These are phyloP conservation scores for Plantago ovata DNA, from an alignment of 257 asterid species.

Conservation along the genomic window DNA sequence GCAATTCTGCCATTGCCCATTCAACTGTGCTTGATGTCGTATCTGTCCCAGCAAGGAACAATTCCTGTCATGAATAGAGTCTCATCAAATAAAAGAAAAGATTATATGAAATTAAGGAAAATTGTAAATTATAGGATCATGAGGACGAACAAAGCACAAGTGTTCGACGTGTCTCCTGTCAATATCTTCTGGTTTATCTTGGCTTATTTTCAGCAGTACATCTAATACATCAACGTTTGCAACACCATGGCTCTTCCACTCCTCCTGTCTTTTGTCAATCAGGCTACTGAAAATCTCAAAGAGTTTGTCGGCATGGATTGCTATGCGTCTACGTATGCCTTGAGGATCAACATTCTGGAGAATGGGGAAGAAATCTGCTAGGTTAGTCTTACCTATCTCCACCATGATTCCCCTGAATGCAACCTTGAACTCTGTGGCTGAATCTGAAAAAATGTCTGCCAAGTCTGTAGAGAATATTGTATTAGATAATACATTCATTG, in stretches of 20 bases:
- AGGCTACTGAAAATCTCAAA: not conserved
- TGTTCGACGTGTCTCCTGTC: conserved; percentile 1
- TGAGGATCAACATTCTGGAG: not conserved
- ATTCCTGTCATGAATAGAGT: conserved; percentile 15
- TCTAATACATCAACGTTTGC: conserved; percentile 3
- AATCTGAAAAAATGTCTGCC: not conserved
- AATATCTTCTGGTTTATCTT: not conserved
- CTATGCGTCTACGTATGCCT: not conserved
- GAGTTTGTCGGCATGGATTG: not conserved
- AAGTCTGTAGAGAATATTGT: not conserved
- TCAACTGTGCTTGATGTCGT: conserved; percentile 8
- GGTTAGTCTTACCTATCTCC: not conserved
- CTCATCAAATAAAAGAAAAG: not conserved
- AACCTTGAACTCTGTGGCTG: not conserved
- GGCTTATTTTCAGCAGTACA: not conserved
- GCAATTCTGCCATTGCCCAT: conserved; percentile 1
- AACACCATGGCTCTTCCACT: not conserved
- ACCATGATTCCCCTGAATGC: not conserved
- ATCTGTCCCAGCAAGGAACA: conserved; percentile 7
- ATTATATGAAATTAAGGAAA: too few relatives aligned
- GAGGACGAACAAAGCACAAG: conserved; percentile 4
- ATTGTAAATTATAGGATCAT: not conserved
- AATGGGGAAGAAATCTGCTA: conserved; percentile 1
- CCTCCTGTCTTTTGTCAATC: not conserved
- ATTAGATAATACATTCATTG: not conserved